Conservation (phyloP, 805 yeast species). For the Candida ortonii region DNA sequence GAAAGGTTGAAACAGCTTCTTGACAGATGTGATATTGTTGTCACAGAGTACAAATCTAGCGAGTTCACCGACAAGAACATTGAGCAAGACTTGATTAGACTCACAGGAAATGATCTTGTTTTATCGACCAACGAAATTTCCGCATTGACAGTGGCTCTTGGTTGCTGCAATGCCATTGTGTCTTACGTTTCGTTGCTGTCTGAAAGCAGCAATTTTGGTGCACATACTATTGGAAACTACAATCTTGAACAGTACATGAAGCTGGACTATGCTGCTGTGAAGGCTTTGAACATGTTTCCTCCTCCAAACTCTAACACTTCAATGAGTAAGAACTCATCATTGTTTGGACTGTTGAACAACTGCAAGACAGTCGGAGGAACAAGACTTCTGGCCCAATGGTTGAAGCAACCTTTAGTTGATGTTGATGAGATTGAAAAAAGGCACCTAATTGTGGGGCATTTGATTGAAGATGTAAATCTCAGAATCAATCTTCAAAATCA, state of each 20-base stretch:
- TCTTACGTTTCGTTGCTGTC: constrained; percentile 63
- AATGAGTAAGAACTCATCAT: constrained; percentile 43
- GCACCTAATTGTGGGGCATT: constrained; percentile 68
- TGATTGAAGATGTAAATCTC: constrained; percentile 66
- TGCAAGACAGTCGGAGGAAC: constrained; percentile 92
- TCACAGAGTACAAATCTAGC: constrained; percentile 54
- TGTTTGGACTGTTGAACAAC: constrained; percentile 80
- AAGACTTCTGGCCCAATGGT: constrained; percentile 86
- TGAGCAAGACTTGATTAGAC: constrained; percentile 72
- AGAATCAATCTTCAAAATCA: constrained; percentile 66
- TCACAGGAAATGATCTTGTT: constrained; percentile 56
- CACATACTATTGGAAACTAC: constrained; percentile 59
- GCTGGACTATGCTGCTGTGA: constrained; percentile 85
- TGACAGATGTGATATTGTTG: constrained; percentile 73
- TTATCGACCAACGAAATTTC: constrained; percentile 56
- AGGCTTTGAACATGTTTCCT: constrained; percentile 85
- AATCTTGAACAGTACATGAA: constrained; percentile 81
- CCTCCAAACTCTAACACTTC: constrained; percentile 44
- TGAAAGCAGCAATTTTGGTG: constrained; percentile 53
- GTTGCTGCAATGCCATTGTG: constrained; percentile 66
- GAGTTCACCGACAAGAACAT: constrained; percentile 65
- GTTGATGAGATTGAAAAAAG: constrained; percentile 57
- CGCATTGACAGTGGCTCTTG: constrained; percentile 49
- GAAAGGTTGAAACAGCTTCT: constrained; percentile 67
- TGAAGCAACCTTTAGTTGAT: constrained; percentile 88